Evolutionary conservation across 2,329 filamentous ascomycete species (phyloP), one percentile per base, ranked within the genome.

Genomic region (Stromatinia cepivora): DNA sequence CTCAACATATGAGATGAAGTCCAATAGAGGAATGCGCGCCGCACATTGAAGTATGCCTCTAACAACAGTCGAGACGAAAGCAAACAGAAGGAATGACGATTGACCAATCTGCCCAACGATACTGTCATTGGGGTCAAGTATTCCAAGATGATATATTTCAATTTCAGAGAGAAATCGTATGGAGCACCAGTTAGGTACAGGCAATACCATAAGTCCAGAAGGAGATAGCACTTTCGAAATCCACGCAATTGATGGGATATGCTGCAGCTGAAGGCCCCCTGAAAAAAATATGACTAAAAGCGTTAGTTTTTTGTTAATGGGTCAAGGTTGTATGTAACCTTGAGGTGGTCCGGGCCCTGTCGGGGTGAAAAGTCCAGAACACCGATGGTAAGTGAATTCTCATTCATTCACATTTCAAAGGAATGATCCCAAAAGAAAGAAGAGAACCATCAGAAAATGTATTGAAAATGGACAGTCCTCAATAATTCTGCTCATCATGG

Each of bases 331-430:
- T 13, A 36, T n/a, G 31, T 10, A 28, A 52, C 22, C 46, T 28
- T 20, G 34, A 46, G 39, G 39, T 46, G 17, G 31, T 39, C 45
- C 17, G 59, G 25, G 22, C 1, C 45, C 31, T n/a, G 42, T 36
- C 59, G 7, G 28, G 31, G 15, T 20, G 31, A 31, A 52, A 63
- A 52, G 52, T 22, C 31, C 61, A 52, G 15, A 52, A 39, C 11
- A 46, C 61, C n/a, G 13, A 63, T 28, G 46, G 61, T 52, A 52
- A 52, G 46, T 52, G 46, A 63, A 63, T 39, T 17, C 46, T 36
- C 46, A 28, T 34, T 17, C 46, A 63, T 52, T 52, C 15, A 15
- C 46, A 52, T n/a, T 36, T n/a, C 46, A 45, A 20, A 61, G 20
- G 17, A 61, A 52, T 13, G 15, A 25, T 13, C 5, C 2, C 15